Conservation (phyloP, 805 yeast species). For the Metschnikowia proteae region DNA sequence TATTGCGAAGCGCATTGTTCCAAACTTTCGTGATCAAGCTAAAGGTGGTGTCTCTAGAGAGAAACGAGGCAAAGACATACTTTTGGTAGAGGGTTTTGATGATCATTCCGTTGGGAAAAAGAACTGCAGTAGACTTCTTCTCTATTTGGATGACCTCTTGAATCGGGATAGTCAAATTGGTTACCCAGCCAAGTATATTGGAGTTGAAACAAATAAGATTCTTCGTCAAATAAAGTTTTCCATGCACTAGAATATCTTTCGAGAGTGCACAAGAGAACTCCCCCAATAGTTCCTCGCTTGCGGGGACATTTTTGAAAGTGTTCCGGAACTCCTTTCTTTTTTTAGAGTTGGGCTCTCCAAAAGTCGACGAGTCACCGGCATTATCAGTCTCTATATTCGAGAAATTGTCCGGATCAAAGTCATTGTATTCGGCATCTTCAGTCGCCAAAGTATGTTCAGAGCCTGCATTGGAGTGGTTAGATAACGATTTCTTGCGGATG, state of each 20-base stretch:
- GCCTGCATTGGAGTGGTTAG: constrained; percentile 13
- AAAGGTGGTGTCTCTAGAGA: constrained; percentile 54
- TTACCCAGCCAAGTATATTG: constrained; percentile 64
- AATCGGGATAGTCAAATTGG: constrained; percentile 53
- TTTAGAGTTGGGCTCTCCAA: constrained; percentile 25
- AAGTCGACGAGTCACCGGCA: constrained; percentile 8
- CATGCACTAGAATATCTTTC: constrained; percentile 64
- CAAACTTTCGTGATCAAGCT: constrained; percentile 56
- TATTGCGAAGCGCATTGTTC: constrained; percentile 41
- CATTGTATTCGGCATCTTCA: constrained; percentile 15
- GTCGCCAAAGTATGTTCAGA: constrained; percentile 11
- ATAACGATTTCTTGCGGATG: constrained; percentile 21
- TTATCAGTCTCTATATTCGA: constrained; percentile 14
- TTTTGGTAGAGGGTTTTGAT: constrained; percentile 60
- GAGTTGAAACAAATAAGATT: constrained; percentile 59
- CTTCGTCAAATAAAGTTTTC: constrained; percentile 57
- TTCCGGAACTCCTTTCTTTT: constrained; percentile 60
- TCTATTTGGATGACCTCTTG: constrained; percentile 61
- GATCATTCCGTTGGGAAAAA: constrained; percentile 67
- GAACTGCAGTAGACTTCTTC: constrained; percentile 60
- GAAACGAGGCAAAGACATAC: constrained; percentile 61
- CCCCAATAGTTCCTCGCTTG: constrained; percentile 51
- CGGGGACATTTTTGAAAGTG: constrained; percentile 50
- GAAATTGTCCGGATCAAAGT: constrained; percentile 14
- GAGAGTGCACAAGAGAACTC: constrained; percentile 66